phyloP scores from a whole-genome alignment of 768 basidiomycete genomes.

The Nidularia sp. region DNA sequence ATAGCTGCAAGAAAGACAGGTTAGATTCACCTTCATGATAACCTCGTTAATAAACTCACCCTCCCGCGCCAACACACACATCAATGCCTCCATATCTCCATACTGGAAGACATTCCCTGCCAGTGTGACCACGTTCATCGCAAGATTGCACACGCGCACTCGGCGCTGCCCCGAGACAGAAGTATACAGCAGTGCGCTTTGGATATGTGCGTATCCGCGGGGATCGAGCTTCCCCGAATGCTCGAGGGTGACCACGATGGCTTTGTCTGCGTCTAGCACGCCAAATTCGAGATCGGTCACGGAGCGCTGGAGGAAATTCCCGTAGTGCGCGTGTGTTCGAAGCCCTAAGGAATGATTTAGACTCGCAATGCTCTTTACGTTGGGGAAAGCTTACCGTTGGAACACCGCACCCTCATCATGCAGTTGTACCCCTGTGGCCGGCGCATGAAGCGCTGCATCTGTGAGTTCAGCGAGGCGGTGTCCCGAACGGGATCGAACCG shows the following conservation, averaged over 20 bases:
- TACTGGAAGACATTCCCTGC: constrained; percentile 90
- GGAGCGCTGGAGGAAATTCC: constrained; percentile 67
- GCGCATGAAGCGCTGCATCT: constrained; percentile 63
- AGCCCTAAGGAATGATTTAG: constrained; percentile 57
- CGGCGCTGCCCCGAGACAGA: constrained; percentile 70
- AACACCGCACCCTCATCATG: constrained; percentile 77
- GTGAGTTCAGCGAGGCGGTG: constrained; percentile 60
- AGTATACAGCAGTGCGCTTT: constrained; percentile 88
- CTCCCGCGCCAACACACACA: constrained; percentile 71
- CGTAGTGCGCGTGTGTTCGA: constrained; percentile 60
- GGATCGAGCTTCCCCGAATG: constrained; percentile 69
- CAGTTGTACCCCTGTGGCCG: constrained; percentile 80
- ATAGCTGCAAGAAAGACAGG: constrained; percentile 51
- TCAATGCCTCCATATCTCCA: constrained; percentile 85
- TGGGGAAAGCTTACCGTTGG: constrained; percentile 51
- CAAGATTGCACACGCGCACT: constrained; percentile 85
- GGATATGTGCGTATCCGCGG: constrained; percentile 72
- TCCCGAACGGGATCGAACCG: constrained; percentile 77
- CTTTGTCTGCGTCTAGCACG: constrained; percentile 75
- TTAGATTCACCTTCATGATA: constrained; percentile 1
- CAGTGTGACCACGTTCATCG: constrained; percentile 71
- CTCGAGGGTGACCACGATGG: constrained; percentile 70
- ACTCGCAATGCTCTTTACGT: neutral
- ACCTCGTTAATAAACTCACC: constrained; percentile 40
- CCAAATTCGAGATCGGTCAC: constrained; percentile 78